phyloP scores from a whole-genome alignment of 305 asterid genomes.

The Solanum hybrid region DNA sequence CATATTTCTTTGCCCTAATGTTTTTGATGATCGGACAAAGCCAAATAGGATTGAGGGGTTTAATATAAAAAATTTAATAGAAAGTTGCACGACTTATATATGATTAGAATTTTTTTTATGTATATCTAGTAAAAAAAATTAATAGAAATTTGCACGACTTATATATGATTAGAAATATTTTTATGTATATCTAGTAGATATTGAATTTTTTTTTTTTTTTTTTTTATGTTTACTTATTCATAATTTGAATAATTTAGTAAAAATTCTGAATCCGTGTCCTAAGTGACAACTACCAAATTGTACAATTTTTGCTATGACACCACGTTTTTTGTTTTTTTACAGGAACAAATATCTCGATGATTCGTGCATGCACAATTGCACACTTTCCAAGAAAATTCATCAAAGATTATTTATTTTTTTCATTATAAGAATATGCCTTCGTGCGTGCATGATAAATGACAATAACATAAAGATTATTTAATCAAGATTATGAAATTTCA shows the following conservation, averaged over 20 bases:
- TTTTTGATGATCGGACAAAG: accelerated
- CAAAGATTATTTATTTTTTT: neutral
- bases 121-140: too few species aligned
- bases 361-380: neutral
- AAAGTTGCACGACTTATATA: accelerated
- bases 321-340: neutral
- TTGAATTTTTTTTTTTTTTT: too few species aligned
- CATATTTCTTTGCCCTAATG: neutral
- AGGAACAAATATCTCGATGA: neutral
- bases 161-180: too few species aligned
- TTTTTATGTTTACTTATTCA: neutral
- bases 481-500: neutral
- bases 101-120: too few species aligned
- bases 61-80: accelerated
- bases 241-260: neutral
- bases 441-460: neutral
- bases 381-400: neutral
- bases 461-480: neutral
- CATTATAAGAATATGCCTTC: neutral
- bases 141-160: accelerated
- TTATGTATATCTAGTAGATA: too few species aligned
- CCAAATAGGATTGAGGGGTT: accelerated
- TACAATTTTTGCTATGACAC: neutral
- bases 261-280: too few species aligned
- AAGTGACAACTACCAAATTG: neutral